phyloP scores from a whole-genome alignment of 2,329 filamentous ascomycete genomes.

The Fusarium coicis region DNA sequence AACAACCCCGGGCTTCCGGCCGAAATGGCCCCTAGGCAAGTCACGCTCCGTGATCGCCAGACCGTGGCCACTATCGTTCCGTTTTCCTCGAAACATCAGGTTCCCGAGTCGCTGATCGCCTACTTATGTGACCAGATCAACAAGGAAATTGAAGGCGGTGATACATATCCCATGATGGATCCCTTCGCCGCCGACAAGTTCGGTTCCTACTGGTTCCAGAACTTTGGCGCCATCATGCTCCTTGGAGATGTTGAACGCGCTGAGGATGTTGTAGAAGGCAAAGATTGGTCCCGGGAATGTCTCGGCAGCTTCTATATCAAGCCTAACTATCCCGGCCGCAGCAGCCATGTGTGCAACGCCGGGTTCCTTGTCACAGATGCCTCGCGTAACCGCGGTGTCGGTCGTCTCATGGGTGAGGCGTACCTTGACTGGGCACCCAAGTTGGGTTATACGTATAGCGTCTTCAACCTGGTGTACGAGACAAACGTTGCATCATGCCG shows the following conservation, averaged over 20 bases:
- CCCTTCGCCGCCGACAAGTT: conserved; percentile 79
- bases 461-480: conserved; percentile 95
- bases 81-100: conserved; percentile 78
- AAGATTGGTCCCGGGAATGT: conserved; percentile 83
- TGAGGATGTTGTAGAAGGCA: conserved; percentile 66
- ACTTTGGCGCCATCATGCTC: conserved; percentile 89
- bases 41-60: conserved; percentile 84
- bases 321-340: conserved; percentile 90
- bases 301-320: conserved; percentile 94
- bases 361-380: conserved; percentile 81
- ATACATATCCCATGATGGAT: conserved; percentile 90
- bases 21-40: conserved; percentile 77
- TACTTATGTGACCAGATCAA: conserved; percentile 88
- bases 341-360: conserved; percentile 91
- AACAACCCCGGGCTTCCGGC: conserved; percentile 71
- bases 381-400: conserved; percentile 78
- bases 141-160: conserved; percentile 89
- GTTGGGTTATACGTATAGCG: conserved; percentile 89
- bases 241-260: conserved; percentile 76
- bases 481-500: conserved; percentile 90
- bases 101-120: conserved; percentile 78
- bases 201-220: conserved; percentile 88
- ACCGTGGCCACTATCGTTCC: conserved; percentile 87
- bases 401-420: conserved; percentile 78
- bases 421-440: conserved; percentile 82